Evolutionary conservation across 345 rosid species (phyloP), one percentile per base, ranked within the genome.

Genomic region (Dipteronia sinensis): DNA sequence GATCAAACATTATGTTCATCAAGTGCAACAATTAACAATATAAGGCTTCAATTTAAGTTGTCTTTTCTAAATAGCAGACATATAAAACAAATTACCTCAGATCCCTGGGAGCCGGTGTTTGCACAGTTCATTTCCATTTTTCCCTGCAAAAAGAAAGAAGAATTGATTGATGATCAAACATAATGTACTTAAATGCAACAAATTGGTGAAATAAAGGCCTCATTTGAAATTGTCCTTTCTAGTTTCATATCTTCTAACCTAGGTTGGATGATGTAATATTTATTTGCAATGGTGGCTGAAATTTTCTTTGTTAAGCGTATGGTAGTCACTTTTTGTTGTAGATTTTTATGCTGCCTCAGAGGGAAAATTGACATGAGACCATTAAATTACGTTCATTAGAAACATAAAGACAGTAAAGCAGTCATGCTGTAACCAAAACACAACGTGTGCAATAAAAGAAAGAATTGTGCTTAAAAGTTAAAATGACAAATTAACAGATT

Each of bases 141-240:
- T n/a, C 46, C 76, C 90, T 83, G 83, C 68, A 72, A 42, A 42
- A 42, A 42, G 46, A 29, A 76, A 10, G 49, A 11, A 42, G 31
- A 59, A 68, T 40, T 17, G 15, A 25, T 25, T 13, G 23, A 27
- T 22, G 10, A 19, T 71, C 29, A 31, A 40, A 61, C 22, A 16
- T 25, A 72, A 72, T 0, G 4, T 13, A 13, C n/a, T 31, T 65
- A 72, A 42, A 11, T 11, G 71, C 20, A 16, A 15, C 69, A 62
- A 62, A 66, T 19, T 40, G 27, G 27, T 27, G 19, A 56, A 40
- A 29, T 8, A 72, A 58, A 20, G 66, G 4, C 11, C 29, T 55
- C 2, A 59, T 40, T 58, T 58, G 0, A n/a, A 11, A 19, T 31
- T 55, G 16, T 10, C 51, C 58, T 71, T 34, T 56, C 0, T 16